Conservation (phyloP, 2,329 filamentous ascomycete genomes). For the Cladorrhinum sp. region DNA sequence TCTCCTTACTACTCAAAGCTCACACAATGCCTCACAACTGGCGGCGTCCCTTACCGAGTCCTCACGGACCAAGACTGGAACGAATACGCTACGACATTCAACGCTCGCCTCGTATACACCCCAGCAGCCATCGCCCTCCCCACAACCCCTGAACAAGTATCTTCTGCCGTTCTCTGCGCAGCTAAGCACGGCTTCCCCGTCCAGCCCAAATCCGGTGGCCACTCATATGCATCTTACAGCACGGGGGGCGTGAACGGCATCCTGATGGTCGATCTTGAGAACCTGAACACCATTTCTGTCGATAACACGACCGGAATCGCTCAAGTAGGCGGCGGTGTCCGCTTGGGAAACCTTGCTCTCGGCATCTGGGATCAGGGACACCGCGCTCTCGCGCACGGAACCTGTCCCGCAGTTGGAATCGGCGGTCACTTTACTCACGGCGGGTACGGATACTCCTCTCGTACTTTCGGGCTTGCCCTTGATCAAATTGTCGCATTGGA, state of each 20-base stretch:
- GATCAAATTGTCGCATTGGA: slow-evolving; percentile 48
- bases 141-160: slow-evolving; percentile 38
- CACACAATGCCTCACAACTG: slow-evolving; percentile 4
- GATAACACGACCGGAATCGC: slow-evolving; percentile 32
- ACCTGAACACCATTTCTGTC: slow-evolving; percentile 37
- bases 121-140: slow-evolving; percentile 35
- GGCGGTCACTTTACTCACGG: slow-evolving; percentile 47
- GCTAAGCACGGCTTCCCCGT: slow-evolving; percentile 42
- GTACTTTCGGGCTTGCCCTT: slow-evolving; percentile 49
- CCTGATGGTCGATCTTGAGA: slow-evolving; percentile 40
- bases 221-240: slow-evolving; percentile 52
- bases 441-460: slow-evolving; percentile 42
- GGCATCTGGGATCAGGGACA: slow-evolving; percentile 35
- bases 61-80: slow-evolving; percentile 6
- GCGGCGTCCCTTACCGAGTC: background rate
- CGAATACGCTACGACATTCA: slow-evolving; percentile 27
- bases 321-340: slow-evolving; percentile 39
- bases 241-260: slow-evolving; percentile 41
- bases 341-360: slow-evolving; percentile 43
- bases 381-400: slow-evolving; percentile 42
- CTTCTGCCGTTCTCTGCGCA: slow-evolving; percentile 46
- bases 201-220: slow-evolving; percentile 50
- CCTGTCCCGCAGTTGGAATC: slow-evolving; percentile 44
- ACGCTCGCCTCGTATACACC: slow-evolving; percentile 33
- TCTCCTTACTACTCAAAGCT: background rate